phyloP scores from a whole-genome alignment of 495 filamentous ascomycete genomes.

The Rusavskia elegans region DNA sequence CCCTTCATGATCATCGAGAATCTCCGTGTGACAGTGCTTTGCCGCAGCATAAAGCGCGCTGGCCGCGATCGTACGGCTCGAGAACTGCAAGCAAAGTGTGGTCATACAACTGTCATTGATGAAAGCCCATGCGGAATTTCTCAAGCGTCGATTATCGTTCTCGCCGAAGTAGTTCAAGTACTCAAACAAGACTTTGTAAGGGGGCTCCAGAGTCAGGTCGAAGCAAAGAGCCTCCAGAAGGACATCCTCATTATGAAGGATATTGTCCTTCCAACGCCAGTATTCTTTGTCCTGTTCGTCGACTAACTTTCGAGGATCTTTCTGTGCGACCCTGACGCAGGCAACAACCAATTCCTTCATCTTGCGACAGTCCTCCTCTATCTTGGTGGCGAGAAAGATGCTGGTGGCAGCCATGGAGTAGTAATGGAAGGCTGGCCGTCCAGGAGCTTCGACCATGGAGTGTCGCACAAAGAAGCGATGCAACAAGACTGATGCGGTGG shows the following conservation, averaged over 20 bases:
- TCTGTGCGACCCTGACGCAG: constrained; percentile 86
- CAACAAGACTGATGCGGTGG: constrained; percentile 84
- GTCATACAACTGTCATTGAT: constrained; percentile 79
- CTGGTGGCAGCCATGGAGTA: constrained; percentile 82
- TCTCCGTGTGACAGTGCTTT: constrained; percentile 46
- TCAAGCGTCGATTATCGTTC: constrained; percentile 55
- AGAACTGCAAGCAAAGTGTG: constrained; percentile 67
- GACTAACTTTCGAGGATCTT: constrained; percentile 68
- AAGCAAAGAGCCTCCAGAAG: constrained; percentile 89
- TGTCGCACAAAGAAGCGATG: constrained; percentile 90
- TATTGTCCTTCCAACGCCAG: constrained; percentile 90
- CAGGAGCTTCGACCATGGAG: constrained; percentile 44
- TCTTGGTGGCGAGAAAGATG: constrained; percentile 88
- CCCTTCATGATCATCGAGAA: constrained; percentile 58
- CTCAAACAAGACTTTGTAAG: constrained; percentile 67
- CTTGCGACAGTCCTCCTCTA: constrained; percentile 87
- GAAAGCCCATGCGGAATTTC: constrained; percentile 81
- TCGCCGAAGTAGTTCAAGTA: constrained; percentile 52
- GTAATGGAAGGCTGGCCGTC: constrained; percentile 61
- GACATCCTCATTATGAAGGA: constrained; percentile 77
- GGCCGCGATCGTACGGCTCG: constrained; percentile 63
- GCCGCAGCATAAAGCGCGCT: constrained; percentile 76
- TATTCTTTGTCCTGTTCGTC: constrained; percentile 95
- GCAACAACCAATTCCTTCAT: constrained; percentile 86
- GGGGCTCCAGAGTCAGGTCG: constrained; percentile 73